Percentiles rank a stretch among this genome's conserved stretches.
Evolutionary conservation across 2,329 filamentous ascomycete species (phyloP).

Genomic region (Sarocladium brachiariae): DNA sequence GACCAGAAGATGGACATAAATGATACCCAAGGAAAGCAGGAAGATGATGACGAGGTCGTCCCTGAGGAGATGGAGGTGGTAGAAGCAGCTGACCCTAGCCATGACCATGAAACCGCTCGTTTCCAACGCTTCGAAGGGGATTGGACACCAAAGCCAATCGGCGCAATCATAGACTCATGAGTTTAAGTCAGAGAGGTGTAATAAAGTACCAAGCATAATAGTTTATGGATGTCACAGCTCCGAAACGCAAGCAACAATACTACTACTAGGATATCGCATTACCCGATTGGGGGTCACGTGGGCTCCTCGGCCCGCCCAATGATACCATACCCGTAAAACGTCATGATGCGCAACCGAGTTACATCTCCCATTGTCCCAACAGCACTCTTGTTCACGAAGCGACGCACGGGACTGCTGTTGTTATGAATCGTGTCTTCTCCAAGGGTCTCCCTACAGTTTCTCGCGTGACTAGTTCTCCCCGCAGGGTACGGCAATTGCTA

Average conservation of each 20-base stretch:
- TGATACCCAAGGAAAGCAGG: not conserved
- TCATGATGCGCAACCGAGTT: not conserved
- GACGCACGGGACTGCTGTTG: not conserved
- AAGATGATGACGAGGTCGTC: not conserved
- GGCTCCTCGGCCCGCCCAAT: not conserved
- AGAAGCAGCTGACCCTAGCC: not conserved
- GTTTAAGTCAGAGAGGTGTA: not conserved
- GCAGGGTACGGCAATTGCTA: not conserved
- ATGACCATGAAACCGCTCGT: not conserved
- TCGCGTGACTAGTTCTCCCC: not conserved
- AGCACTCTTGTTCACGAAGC: not conserved
- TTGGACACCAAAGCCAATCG: slow-evolving; percentile 1
- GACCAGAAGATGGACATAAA: slow-evolving; percentile 9
- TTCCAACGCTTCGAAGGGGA: not conserved
- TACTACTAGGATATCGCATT: too few species aligned
- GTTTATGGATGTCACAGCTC: too few species aligned
- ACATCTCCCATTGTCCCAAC: not conserved
- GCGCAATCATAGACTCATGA: not conserved
- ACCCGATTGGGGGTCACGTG: too few species aligned
- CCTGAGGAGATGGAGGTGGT: not conserved
- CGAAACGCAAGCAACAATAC: too few species aligned
- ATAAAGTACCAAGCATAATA: too few species aligned
- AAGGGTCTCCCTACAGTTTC: too few species aligned
- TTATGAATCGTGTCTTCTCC: not conserved
- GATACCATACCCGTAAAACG: not conserved